Base-by-base conservation (phyloP, 2,329 filamentous ascomycete genomes). In the Endoconidiophora polonica region DNA sequence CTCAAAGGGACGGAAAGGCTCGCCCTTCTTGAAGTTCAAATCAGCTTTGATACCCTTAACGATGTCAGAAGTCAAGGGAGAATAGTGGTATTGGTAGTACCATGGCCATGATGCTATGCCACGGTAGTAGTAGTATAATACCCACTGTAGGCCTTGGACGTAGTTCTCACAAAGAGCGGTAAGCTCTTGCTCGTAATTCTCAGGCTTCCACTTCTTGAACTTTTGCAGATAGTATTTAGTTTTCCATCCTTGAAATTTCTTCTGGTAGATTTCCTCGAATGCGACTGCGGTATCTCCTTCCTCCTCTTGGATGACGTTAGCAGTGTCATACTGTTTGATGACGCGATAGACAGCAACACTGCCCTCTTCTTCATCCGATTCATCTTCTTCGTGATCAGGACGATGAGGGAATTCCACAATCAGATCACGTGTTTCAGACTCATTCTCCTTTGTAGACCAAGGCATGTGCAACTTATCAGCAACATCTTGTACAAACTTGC, bases 101-200 rank as follows among this genome's bases (percentile, higher is more conserved):
- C 91, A 98, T 12, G 91, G 87, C 91, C 91, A 98, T 10, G 90
- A 96, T 14, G 86, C 91, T 54, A 98, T 91, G 55, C 91, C 91
- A 49, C 82, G 81, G 67, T 98, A 98, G 66, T 98, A 98, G 69
- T 98, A 98, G 65, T 83, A 95, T 46, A 98, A 70, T 41, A 98
- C 91, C 93, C 91, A 98, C 63, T 98, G 91, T 54, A 98, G 68
- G 54, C 91, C 91, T 66, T 98, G 86, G 5, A 98, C 87, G 59
- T 98, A 98, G 65, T 96, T 98, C 65, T 96, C 87, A 23, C 86
- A 83, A 54, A 98, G 71, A 56, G 83, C 81, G 49, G 72, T 80
- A 60, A 96, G 72, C 63, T 94, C 86, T 39, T 78, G 58, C 16
- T 68, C 78, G 56, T 90, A 81, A 58, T 86, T 82, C 44, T 86